A percentile compares a stretch with the other conserved stretches of the same genome.
Conservation (phyloP, 2,329 filamentous ascomycete species). For the Plenodomus tracheiphilus region DNA sequence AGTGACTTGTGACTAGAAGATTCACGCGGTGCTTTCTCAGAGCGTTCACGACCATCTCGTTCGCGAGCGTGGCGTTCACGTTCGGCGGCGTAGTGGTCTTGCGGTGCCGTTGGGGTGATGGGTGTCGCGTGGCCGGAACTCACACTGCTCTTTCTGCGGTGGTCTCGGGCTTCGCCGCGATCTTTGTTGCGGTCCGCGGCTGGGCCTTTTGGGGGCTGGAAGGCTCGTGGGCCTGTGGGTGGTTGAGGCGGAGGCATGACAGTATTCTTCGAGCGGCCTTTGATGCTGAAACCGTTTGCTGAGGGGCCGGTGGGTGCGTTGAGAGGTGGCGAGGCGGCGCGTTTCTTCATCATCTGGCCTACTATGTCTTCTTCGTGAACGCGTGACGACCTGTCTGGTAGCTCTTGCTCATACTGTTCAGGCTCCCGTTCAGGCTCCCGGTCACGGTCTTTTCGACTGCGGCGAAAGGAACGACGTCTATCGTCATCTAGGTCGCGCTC, state of each 20-base stretch:
- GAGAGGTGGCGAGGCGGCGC: slow-evolving; percentile 34
- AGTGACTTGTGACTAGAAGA: slow-evolving; percentile 11
- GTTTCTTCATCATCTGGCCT: slow-evolving; percentile 32
- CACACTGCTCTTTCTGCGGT: slow-evolving; percentile 23
- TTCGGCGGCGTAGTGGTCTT: slow-evolving; percentile 69
- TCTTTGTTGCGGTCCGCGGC: slow-evolving; percentile 39
- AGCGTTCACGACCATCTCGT: slow-evolving; percentile 33
- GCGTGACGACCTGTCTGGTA: slow-evolving; percentile 16
- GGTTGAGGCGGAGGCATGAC: slow-evolving; percentile 41
- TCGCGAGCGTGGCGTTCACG: slow-evolving; percentile 56
- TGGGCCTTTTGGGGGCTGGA: slow-evolving; percentile 43
- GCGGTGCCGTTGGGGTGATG: slow-evolving; percentile 17
- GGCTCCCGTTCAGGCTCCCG: slow-evolving; percentile 44
- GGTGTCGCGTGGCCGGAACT: slow-evolving; percentile 20
- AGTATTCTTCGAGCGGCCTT: slow-evolving; percentile 25
- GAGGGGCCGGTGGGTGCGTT: slow-evolving; percentile 43
- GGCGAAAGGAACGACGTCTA: slow-evolving; percentile 46
- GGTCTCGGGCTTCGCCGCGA: slow-evolving; percentile 18
- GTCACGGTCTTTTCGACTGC: slow-evolving; percentile 50
- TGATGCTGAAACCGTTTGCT: slow-evolving; percentile 54
- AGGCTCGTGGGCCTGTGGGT: slow-evolving; percentile 41
- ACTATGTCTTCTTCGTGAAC: slow-evolving; percentile 28
- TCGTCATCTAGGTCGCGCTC: slow-evolving; percentile 45
- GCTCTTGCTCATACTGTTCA: slow-evolving; percentile 23
- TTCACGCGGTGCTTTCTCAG: slow-evolving; percentile 21